Percentiles rank a stretch among this genome's conserved stretches.
Evolutionary conservation across 768 basidiomycete species (phyloP).

Genomic region (Rhodotorula graminis): DNA sequence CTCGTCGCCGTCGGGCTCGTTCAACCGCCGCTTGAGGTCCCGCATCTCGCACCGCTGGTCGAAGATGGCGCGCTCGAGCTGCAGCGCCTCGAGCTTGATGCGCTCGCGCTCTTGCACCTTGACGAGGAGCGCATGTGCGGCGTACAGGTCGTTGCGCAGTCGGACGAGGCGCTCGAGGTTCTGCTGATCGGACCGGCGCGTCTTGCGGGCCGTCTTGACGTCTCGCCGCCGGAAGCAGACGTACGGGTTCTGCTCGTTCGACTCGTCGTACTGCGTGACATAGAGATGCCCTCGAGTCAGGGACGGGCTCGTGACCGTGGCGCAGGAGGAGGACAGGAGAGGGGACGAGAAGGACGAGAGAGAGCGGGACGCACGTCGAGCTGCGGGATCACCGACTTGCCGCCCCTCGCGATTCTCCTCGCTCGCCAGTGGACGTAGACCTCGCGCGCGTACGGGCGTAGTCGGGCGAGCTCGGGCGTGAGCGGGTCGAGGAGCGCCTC

Average conservation of each 20-base stretch:
- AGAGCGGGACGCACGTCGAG: slow-evolving; percentile 65
- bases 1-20: slow-evolving; percentile 49
- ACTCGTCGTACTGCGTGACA: slow-evolving; percentile 67
- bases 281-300: not conserved
- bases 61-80: slow-evolving; percentile 65
- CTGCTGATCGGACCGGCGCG: slow-evolving; percentile 80
- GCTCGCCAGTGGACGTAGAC: slow-evolving; percentile 89
- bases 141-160: slow-evolving; percentile 68
- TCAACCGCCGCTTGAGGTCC: slow-evolving; percentile 70
- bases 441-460: slow-evolving; percentile 45
- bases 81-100: slow-evolving; percentile 63
- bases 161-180: slow-evolving; percentile 83
- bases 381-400: slow-evolving; percentile 76
- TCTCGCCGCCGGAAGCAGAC: slow-evolving; percentile 95
- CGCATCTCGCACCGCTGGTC: slow-evolving; percentile 68
- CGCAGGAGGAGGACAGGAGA: not conserved
- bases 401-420: slow-evolving; percentile 70
- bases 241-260: slow-evolving; percentile 82
- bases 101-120: slow-evolving; percentile 67
- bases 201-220: slow-evolving; percentile 88
- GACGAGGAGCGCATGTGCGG: slow-evolving; percentile 67
- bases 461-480: slow-evolving; percentile 61
- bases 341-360: slow-evolving; percentile 2
- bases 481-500: slow-evolving; percentile 23
- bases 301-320: not conserved